Evolutionary conservation across 2,329 filamentous ascomycete species (phyloP).

Genomic region (Fusarium heterosporum): DNA sequence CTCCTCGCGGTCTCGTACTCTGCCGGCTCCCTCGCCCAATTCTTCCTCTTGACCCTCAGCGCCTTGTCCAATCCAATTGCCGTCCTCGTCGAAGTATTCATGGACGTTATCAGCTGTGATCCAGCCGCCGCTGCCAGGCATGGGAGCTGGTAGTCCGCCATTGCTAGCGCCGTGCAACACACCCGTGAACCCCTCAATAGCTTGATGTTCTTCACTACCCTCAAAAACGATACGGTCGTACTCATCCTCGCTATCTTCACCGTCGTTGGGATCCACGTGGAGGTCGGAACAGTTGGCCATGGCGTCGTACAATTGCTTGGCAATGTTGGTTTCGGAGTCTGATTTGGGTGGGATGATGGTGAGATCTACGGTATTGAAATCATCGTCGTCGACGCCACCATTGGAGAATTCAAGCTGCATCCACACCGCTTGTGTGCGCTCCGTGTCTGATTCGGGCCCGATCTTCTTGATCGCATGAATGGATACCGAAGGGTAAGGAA

Average conservation of each 20-base stretch:
- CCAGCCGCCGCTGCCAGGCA: conserved; percentile 82
- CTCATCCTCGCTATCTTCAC: conserved; percentile 67
- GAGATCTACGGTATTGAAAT: conserved; percentile 74
- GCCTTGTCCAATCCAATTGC: conserved; percentile 74
- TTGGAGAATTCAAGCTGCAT: conserved; percentile 76
- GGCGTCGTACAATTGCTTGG: conserved; percentile 70
- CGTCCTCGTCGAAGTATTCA: conserved; percentile 83
- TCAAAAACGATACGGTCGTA: conserved; percentile 69
- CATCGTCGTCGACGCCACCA: conserved; percentile 69
- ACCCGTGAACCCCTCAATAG: conserved; percentile 67
- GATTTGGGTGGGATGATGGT: conserved; percentile 68
- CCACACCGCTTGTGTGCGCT: conserved; percentile 65
- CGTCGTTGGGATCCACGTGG: conserved; percentile 75
- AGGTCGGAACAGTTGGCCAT: conserved; percentile 81
- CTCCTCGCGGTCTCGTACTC: conserved; percentile 66
- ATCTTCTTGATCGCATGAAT: conserved; percentile 79
- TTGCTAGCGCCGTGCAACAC: conserved; percentile 61
- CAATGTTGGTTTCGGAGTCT: conserved; percentile 39
- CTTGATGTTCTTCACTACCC: conserved; percentile 60
- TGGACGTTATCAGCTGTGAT: conserved; percentile 93
- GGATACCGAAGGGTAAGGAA: conserved; percentile 79
- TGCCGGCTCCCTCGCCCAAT: conserved; percentile 73
- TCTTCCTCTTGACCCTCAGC: conserved; percentile 57
- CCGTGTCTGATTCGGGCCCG: conserved; percentile 52
- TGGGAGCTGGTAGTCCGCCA: conserved; percentile 71